A percentile compares a stretch with the other conserved stretches of the same genome.
Conservation (phyloP, 31 red algal genomes). For the Odonthalia washingtoniensis region DNA sequence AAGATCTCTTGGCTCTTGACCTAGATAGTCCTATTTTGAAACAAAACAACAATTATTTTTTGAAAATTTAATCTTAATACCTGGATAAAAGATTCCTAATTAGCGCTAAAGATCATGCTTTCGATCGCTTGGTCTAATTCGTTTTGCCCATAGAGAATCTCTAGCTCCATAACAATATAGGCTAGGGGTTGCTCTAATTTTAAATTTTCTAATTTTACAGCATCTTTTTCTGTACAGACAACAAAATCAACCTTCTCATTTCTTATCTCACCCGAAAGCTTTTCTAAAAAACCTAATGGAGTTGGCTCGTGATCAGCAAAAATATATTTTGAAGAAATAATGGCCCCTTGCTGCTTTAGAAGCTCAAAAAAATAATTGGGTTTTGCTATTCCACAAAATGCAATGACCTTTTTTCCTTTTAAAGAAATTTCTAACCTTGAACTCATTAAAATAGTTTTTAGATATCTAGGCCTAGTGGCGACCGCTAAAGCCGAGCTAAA, state of each 20-base stretch:
- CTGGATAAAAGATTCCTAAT: too few relatives aligned
- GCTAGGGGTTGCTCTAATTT: too few relatives aligned
- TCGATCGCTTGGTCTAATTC: too few relatives aligned
- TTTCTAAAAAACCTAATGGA: neutral
- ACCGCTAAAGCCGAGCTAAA: too few relatives aligned
- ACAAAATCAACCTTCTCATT: neutral
- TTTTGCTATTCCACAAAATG: neutral
- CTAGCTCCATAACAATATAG: too few relatives aligned
- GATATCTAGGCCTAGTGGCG: neutral
- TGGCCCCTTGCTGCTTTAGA: conserved; percentile 1
- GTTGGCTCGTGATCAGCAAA: conserved; percentile 2
- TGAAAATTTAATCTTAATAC: too few relatives aligned
- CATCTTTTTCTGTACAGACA: conserved; percentile 20
- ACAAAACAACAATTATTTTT: too few relatives aligned
- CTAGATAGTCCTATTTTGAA: too few relatives aligned
- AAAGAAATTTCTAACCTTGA: neutral
- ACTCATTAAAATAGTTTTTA: conserved; percentile 11
- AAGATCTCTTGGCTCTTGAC: too few relatives aligned
- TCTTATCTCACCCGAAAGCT: neutral
- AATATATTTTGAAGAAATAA: neutral
- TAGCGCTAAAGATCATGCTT: too few relatives aligned
- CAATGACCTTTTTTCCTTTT: conserved; percentile 1
- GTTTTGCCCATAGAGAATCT: too few relatives aligned
- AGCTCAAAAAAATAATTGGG: neutral
- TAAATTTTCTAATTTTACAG: neutral